phyloP scores from a whole-genome alignment of 306 rosid genomes.

The Citrullus colocynthis region DNA sequence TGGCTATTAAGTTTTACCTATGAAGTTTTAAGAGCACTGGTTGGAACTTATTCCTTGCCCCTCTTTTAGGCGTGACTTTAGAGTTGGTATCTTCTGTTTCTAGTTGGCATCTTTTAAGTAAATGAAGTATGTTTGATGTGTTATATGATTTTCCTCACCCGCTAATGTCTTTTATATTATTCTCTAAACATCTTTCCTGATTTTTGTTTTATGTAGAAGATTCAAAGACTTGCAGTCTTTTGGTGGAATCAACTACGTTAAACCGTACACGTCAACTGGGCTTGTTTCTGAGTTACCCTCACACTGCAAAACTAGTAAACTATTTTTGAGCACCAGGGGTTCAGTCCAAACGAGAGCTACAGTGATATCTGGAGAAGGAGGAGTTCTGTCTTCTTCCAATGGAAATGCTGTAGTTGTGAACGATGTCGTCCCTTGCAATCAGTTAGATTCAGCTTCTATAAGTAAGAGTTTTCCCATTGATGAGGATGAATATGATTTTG shows the following conservation, averaged over 20 bases:
- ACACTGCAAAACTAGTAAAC: conserved; percentile 24
- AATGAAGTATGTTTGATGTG: neutral
- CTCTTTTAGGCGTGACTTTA: neutral
- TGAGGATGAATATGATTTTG: conserved; percentile 40
- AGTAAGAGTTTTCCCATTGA: conserved; percentile 29
- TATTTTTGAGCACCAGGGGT: conserved; percentile 19
- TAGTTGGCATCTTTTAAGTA: neutral
- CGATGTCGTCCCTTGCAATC: conserved; percentile 9
- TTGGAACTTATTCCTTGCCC: neutral
- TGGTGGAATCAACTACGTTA: conserved; percentile 15
- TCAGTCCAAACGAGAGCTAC: conserved; percentile 30
- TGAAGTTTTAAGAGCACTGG: neutral
- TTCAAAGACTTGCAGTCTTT: conserved; percentile 27
- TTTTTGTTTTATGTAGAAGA: conserved; percentile 20
- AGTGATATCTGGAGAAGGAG: conserved; percentile 41
- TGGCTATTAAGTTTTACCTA: neutral
- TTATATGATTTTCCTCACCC: neutral
- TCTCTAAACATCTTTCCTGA: neutral
- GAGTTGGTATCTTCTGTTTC: neutral
- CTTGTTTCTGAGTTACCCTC: conserved; percentile 17
- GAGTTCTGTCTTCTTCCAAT: conserved; percentile 31
- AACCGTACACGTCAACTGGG: conserved; percentile 12
- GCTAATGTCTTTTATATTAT: neutral
- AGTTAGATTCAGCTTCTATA: conserved; percentile 16
- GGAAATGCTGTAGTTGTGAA: conserved; percentile 13